These are phyloP conservation scores for Cyclotella sp. DNA, from an alignment of 108 stramenopile species.

Conservation along the genomic window DNA sequence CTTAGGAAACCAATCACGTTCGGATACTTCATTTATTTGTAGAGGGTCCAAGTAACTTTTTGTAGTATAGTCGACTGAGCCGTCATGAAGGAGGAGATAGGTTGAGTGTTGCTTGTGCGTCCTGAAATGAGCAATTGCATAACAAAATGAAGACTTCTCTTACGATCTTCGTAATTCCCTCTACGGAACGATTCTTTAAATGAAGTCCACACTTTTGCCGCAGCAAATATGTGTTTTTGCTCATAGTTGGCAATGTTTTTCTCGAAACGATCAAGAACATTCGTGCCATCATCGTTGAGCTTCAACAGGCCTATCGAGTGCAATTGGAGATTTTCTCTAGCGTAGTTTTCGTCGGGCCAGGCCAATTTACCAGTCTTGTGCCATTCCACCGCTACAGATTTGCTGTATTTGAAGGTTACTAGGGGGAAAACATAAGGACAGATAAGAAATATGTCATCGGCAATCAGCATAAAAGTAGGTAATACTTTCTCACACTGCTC, in stretches of 20 bases:
- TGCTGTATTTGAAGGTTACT: slow-evolving; percentile 17
- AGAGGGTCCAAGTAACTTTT: slow-evolving; percentile 54
- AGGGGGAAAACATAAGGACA: background rate
- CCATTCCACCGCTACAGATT: slow-evolving; percentile 15
- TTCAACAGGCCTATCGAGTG: slow-evolving; percentile 57
- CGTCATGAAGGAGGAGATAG: slow-evolving; percentile 1
- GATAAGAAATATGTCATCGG: background rate
- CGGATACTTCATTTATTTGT: slow-evolving; percentile 18
- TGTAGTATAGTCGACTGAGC: slow-evolving; percentile 11
- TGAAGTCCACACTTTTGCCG: slow-evolving; percentile 63
- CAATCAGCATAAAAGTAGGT: background rate
- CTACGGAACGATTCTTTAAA: slow-evolving; percentile 26
- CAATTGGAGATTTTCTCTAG: slow-evolving; percentile 65
- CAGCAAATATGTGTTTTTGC: slow-evolving; percentile 51
- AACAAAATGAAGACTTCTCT: no score
- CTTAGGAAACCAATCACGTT: slow-evolving; percentile 54
- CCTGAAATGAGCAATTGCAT: background rate
- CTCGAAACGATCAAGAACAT: slow-evolving; percentile 38
- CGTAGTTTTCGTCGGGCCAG: slow-evolving; percentile 66
- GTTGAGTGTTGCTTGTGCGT: slow-evolving; percentile 43
- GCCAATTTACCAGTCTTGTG: slow-evolving; percentile 8
- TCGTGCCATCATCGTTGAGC: slow-evolving; percentile 59
- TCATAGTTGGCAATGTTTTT: slow-evolving; percentile 51
- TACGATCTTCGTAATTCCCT: slow-evolving; percentile 52
- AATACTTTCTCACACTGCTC: slow-evolving; percentile 9